Conservation (phyloP, 768 basidiomycete species). For the Phlebiopsis gigantea region DNA sequence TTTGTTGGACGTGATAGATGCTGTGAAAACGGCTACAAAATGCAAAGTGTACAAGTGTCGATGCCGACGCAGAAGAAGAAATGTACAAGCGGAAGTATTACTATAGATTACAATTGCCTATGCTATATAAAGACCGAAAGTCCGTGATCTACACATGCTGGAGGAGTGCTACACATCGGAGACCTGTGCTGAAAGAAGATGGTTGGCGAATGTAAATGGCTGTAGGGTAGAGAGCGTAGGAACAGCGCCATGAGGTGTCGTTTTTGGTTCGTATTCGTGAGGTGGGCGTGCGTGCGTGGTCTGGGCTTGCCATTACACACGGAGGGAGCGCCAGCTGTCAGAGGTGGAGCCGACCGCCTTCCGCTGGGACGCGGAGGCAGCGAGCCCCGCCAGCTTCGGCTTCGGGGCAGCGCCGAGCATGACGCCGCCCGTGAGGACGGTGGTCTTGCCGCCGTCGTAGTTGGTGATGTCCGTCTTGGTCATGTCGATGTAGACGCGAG, state of each 20-base stretch:
- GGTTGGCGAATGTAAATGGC: background rate
- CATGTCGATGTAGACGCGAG: slow-evolving; percentile 68
- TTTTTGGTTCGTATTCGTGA: slow-evolving; percentile 4
- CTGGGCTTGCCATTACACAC: slow-evolving; percentile 32
- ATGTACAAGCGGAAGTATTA: slow-evolving; percentile 15
- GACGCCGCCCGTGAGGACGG: slow-evolving; percentile 81
- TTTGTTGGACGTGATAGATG: background rate
- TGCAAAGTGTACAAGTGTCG: slow-evolving; percentile 14
- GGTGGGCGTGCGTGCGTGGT: slow-evolving; percentile 5
- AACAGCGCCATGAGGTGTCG: slow-evolving; percentile 4
- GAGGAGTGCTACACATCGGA: slow-evolving; percentile 24
- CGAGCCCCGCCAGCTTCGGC: slow-evolving; percentile 24
- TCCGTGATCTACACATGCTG: slow-evolving; percentile 21
- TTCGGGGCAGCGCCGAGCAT: slow-evolving; percentile 58
- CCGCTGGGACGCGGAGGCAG: slow-evolving; percentile 27
- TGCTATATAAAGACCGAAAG: slow-evolving; percentile 20
- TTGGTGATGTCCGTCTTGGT: slow-evolving; percentile 77
- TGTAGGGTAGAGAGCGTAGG: slow-evolving; percentile 10
- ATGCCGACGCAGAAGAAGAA: slow-evolving; percentile 17
- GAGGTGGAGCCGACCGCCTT: slow-evolving; percentile 16
- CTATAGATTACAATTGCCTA: slow-evolving; percentile 22
- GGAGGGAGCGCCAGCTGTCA: slow-evolving; percentile 53
- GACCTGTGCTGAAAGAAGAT: slow-evolving; percentile 16
- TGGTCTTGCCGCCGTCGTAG: slow-evolving; percentile 86
- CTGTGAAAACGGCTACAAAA: background rate